Percentiles rank a stretch among this genome's conserved stretches.
phyloP scores from a whole-genome alignment of 805 yeast species.

The Lipomyces kockii region DNA sequence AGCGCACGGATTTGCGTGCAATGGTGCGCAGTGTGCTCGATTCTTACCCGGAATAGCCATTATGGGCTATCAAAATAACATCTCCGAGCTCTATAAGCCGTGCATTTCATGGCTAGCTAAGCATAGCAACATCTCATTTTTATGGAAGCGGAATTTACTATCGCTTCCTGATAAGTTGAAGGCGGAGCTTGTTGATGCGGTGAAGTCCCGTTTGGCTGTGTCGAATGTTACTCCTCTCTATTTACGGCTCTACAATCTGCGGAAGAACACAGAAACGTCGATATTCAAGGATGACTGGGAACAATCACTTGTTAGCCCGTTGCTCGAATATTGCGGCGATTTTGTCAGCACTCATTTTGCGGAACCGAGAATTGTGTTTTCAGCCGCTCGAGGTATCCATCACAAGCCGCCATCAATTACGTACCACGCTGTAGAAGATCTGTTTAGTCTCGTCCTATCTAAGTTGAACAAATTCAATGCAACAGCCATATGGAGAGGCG shows the following conservation, averaged over 20 bases:
- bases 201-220: conserved; percentile 18
- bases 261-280: conserved; percentile 24
- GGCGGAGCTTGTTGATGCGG: conserved; percentile 28
- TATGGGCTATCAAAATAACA: conserved; percentile 29
- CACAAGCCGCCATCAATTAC: conserved; percentile 20
- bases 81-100: conserved; percentile 27
- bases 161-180: conserved; percentile 24
- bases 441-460: conserved; percentile 13
- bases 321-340: conserved; percentile 23
- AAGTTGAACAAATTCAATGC: conserved; percentile 19
- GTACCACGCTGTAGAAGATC: conserved; percentile 29
- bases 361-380: conserved; percentile 32
- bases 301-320: conserved; percentile 20
- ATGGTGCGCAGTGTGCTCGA: conserved; percentile 31
- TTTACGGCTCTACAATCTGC: conserved; percentile 24
- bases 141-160: conserved; percentile 33
- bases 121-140: conserved; percentile 23
- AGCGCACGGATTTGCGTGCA: conserved; percentile 31
- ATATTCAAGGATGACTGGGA: conserved; percentile 34
- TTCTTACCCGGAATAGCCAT: conserved; percentile 28
- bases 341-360: conserved; percentile 24
- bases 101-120: conserved; percentile 31
- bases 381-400: conserved; percentile 24
- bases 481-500: conserved; percentile 32
- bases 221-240: conserved; percentile 29